Conservation (phyloP, 2,329 filamentous ascomycete species). For the Colletotrichum siamense region DNA sequence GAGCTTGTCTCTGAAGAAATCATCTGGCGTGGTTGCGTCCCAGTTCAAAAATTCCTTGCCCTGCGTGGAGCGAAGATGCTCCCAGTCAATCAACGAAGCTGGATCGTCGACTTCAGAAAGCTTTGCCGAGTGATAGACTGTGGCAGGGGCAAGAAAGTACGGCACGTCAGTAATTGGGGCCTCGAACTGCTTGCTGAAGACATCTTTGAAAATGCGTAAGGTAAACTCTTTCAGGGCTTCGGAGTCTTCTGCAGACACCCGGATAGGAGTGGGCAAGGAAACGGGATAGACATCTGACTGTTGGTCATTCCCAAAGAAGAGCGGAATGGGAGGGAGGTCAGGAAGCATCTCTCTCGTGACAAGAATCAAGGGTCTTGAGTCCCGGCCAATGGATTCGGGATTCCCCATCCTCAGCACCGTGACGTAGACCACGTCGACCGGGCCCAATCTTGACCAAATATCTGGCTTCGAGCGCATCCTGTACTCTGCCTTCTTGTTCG, state of each 20-base stretch:
- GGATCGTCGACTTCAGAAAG: constrained; percentile 25
- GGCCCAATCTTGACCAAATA: constrained; percentile 65
- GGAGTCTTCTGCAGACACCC: constrained; percentile 48
- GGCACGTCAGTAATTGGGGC: constrained; percentile 68
- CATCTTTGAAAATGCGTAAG: constrained; percentile 76
- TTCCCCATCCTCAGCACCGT: constrained; percentile 65
- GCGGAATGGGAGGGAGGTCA: constrained; percentile 67
- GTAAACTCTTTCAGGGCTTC: constrained; percentile 74
- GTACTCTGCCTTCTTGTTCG: constrained; percentile 77
- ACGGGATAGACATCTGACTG: constrained; percentile 62
- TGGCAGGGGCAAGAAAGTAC: constrained; percentile 79
- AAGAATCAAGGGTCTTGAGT: constrained; percentile 70
- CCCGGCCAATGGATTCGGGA: constrained; percentile 60
- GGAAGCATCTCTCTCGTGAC: constrained; percentile 73
- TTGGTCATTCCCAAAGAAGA: constrained; percentile 73
- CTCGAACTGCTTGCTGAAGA: constrained; percentile 89
- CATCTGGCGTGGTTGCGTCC: constrained; percentile 46
- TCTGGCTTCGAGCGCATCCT: constrained; percentile 79
- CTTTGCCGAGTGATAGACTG: constrained; percentile 26
- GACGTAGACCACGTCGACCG: constrained; percentile 61
- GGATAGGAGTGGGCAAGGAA: constrained; percentile 47
- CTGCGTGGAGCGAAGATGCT: constrained; percentile 49
- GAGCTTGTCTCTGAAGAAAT: constrained; percentile 59
- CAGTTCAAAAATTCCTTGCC: constrained; percentile 40
- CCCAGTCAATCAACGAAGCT: constrained; percentile 62